Evolutionary conservation across 108 stramenopile species (phyloP).

Genomic region (Conticribra weissflogii): DNA sequence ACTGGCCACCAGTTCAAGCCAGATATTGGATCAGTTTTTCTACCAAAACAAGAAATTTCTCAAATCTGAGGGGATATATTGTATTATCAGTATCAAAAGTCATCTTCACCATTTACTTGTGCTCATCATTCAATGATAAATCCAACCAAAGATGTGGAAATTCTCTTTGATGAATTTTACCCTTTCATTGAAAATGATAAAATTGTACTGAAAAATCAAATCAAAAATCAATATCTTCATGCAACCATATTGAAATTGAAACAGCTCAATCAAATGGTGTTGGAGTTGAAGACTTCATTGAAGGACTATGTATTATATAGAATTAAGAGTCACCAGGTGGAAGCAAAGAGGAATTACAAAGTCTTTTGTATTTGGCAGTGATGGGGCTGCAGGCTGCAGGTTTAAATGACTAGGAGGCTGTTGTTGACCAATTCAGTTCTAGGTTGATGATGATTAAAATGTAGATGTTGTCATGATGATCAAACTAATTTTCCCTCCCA

Average conservation of each 20-base stretch:
- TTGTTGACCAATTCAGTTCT: constrained; percentile 28
- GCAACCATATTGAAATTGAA: constrained; percentile 9
- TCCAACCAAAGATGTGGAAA: too few relatives aligned
- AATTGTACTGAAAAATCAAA: constrained; percentile 25
- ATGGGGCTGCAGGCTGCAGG: constrained; percentile 43
- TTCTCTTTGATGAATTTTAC: too few relatives aligned
- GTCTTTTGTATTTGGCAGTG: constrained; percentile 31
- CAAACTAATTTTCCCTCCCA: too few relatives aligned
- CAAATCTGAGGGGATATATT: too few relatives aligned
- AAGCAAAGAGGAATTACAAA: constrained; percentile 31
- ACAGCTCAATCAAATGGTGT: constrained; percentile 21
- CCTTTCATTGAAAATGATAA: too few relatives aligned
- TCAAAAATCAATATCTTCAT: constrained; percentile 22
- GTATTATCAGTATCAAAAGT: too few relatives aligned
- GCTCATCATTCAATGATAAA: too few relatives aligned
- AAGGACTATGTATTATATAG: constrained; percentile 18
- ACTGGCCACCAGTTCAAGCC: too few relatives aligned
- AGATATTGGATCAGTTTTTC: too few relatives aligned
- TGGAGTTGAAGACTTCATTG: constrained; percentile 14
- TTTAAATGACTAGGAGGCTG: constrained; percentile 46
- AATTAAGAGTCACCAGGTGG: constrained; percentile 18
- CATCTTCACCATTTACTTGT: too few relatives aligned
- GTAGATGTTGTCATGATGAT: too few relatives aligned
- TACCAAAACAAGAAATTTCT: too few relatives aligned
- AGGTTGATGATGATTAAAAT: constrained; percentile 39